A percentile compares a stretch with the other conserved stretches of the same genome.
Evolutionary conservation across 768 basidiomycete genomes (phyloP).

Genomic region (Amanita rimosa): DNA sequence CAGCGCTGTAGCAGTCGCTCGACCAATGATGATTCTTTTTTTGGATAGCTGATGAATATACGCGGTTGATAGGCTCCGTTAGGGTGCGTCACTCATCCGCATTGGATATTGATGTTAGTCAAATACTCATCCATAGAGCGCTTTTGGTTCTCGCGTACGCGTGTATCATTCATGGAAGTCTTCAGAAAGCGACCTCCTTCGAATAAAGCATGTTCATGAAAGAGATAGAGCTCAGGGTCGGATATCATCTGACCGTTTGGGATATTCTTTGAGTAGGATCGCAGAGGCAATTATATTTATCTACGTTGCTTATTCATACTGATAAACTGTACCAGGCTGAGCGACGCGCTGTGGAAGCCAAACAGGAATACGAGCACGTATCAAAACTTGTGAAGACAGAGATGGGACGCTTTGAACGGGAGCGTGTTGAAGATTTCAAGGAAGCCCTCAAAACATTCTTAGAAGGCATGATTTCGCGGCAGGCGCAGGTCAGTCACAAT

Average conservation of each 20-base stretch:
- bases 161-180: slow-evolving; percentile 74
- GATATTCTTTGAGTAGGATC: slow-evolving; percentile 67
- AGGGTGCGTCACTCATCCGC: slow-evolving; percentile 37
- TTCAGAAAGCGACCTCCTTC: slow-evolving; percentile 63
- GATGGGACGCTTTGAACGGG: slow-evolving; percentile 84
- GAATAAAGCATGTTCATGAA: slow-evolving; percentile 70
- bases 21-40: background rate
- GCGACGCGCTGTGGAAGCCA: slow-evolving; percentile 69
- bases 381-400: slow-evolving; percentile 86
- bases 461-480: slow-evolving; percentile 76
- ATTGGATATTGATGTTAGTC: background rate
- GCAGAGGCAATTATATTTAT: slow-evolving; percentile 50
- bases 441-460: slow-evolving; percentile 70
- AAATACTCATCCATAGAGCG: slow-evolving; percentile 37
- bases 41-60: slow-evolving; percentile 72
- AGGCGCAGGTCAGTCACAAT: slow-evolving; percentile 53
- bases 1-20: background rate
- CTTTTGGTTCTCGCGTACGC: slow-evolving; percentile 81
- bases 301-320: background rate
- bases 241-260: slow-evolving; percentile 56
- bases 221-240: slow-evolving; percentile 71
- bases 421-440: slow-evolving; percentile 91
- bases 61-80: slow-evolving; percentile 82
- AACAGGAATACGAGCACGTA: slow-evolving; percentile 81
- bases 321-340: slow-evolving; percentile 49